A percentile compares a stretch with the other conserved stretches of the same genome.
Conservation (phyloP, 768 basidiomycete species). For the Lactarius pseudohatsudake region DNA sequence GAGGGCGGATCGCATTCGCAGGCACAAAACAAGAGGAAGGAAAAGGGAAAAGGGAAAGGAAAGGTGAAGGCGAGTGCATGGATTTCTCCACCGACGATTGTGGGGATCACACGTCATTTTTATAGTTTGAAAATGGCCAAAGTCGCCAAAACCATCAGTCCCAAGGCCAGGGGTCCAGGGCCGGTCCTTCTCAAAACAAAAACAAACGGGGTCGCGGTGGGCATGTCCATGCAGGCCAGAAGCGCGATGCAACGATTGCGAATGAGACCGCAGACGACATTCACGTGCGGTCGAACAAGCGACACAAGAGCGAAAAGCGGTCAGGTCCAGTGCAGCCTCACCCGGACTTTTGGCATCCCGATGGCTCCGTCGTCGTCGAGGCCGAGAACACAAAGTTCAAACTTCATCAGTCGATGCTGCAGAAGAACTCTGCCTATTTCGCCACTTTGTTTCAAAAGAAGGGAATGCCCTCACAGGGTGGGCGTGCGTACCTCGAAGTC, state of each 20-base stretch:
- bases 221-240: constrained; percentile 1
- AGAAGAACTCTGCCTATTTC: constrained; percentile 39
- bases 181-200: neutral
- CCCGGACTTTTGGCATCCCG: constrained; percentile 37
- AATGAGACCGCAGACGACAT: neutral
- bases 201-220: neutral
- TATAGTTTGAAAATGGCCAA: neutral
- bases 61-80: neutral
- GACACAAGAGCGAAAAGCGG: neutral
- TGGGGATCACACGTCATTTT: neutral
- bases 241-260: neutral
- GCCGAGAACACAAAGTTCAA: constrained; percentile 38
- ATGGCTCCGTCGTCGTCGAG: constrained; percentile 40
- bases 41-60: too few relatives aligned
- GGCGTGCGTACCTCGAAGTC: constrained; percentile 9
- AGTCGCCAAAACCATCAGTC: neutral
- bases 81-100: neutral
- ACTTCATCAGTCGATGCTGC: constrained; percentile 40
- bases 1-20: neutral
- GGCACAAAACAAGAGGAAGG: neutral
- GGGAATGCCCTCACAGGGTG: neutral
- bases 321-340: constrained; percentile 7
- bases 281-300: neutral
- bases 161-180: neutral
- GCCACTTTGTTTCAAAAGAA: constrained; percentile 30